Conservation (phyloP, 1,139 yeast species). For the Lodderomyces jiufengensis region DNA sequence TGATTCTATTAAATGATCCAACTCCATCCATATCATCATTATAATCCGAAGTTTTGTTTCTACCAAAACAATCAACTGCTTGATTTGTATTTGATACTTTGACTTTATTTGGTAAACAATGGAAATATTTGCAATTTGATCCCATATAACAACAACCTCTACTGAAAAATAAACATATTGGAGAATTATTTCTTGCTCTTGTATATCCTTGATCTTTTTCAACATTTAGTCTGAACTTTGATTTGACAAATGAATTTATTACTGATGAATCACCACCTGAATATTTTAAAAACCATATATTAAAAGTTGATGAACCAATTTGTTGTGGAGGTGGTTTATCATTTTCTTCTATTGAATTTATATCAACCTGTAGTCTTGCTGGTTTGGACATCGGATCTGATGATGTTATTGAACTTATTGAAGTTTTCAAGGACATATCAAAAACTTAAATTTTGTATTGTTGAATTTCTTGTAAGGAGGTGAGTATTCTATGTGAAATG, state of each 20-base stretch:
- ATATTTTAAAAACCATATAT: conserved; percentile 90
- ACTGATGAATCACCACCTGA: conserved; percentile 60
- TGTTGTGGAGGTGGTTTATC: conserved; percentile 63
- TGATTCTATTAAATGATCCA: conserved; percentile 71
- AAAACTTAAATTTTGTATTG: too few relatives aligned
- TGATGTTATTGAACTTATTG: conserved; percentile 8
- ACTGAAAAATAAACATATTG: conserved; percentile 80
- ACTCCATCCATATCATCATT: conserved; percentile 95
- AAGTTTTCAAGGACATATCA: conserved; percentile 3
- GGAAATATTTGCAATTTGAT: conserved; percentile 68
- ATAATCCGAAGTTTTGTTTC: conserved; percentile 79
- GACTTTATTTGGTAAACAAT: conserved; percentile 59
- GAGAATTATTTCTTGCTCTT: conserved; percentile 48
- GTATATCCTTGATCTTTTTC: conserved; percentile 73
- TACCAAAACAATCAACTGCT: conserved; percentile 78
- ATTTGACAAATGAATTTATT: conserved; percentile 19
- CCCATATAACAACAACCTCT: conserved; percentile 86
- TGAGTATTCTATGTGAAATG: too few relatives aligned
- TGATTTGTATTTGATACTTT: conserved; percentile 56
- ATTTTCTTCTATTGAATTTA: conserved; percentile 56
- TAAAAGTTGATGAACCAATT: conserved; percentile 67
- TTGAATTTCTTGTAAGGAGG: too few relatives aligned
- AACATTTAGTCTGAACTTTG: conserved; percentile 54
- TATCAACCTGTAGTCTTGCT: conserved; percentile 69
- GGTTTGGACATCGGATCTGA: conserved; percentile 21